Evolutionary conservation across 2,329 filamentous ascomycete species (phyloP), one percentile per base, ranked within the genome.

Genomic region (Fusarium liriodendri): DNA sequence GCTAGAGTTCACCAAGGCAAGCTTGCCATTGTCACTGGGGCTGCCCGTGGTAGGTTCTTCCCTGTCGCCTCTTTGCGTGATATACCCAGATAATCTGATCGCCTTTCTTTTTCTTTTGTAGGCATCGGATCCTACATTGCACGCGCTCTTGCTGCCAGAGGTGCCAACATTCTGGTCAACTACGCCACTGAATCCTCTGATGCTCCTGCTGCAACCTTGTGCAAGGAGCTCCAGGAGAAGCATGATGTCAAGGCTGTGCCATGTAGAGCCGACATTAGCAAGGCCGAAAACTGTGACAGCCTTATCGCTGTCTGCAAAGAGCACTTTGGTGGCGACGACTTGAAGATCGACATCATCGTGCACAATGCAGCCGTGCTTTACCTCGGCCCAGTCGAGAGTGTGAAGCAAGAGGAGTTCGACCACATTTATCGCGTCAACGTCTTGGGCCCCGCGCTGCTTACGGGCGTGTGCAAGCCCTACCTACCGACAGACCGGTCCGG

Each of bases 181-280:
- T 89, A 89, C 80, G 86, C 87, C 25, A 88, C 86, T 45, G 83
- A 87, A 66, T 83, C 82, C 4, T 89, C 88, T 0, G 81, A 83
- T 37, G 75, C 81, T 38, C 80, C 79, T 55, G 86, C 88, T 29
- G 75, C 82, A 57, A 78, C 83, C 6, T 83, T 90, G 32, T 85
- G 85, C 66, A 75, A 80, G 13, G 78, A 85, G 63, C 83, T 90
- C 7, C 61, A 83, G 60, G 75, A 79, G 38, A 78, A 82, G 29
- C 80, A 88, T 79, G 81, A 80, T 33, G 80, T 89, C 73, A 84
- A 84, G 67, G 89, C 89, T 54, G 80, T 89, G 35, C 80, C 85
- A 20, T 87, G 93, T 5, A 89, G 91, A 79, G 91, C 91, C 37
- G 90, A 92, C 80, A 87, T 93, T 78, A 87, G 87, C 75, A 86